Conservation (phyloP, 2,329 filamentous ascomycete genomes). For the Teratosphaeria pseudoeucalypti region DNA sequence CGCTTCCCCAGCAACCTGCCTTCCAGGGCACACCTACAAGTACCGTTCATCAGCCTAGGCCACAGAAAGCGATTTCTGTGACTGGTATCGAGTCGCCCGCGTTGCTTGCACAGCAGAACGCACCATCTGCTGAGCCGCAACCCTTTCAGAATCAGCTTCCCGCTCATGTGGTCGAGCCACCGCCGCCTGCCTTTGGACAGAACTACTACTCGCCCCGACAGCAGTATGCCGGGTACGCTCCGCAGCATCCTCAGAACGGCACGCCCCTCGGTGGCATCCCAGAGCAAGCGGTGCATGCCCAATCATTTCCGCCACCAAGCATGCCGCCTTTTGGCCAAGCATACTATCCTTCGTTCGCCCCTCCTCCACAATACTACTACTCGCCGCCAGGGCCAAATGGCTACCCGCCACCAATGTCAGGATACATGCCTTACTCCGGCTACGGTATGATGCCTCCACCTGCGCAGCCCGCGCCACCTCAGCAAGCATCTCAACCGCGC, state of each 20-base stretch:
- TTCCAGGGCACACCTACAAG: conserved; percentile 53
- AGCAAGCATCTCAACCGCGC: background rate
- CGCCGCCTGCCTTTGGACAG: conserved; percentile 34
- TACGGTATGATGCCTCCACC: conserved; percentile 24
- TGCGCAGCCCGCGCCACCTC: conserved; percentile 16
- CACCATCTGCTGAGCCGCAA: conserved; percentile 48
- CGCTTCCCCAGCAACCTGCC: conserved; percentile 44
- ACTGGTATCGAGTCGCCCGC: conserved; percentile 83
- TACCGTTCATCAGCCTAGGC: conserved; percentile 87
- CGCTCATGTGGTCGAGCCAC: conserved; percentile 51
- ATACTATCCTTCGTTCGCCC: conserved; percentile 44
- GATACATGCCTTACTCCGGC: conserved; percentile 22
- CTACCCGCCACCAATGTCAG: conserved; percentile 18
- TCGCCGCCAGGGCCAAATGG: conserved; percentile 43
- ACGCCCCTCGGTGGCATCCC: conserved; percentile 87
- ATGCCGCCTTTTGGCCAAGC: conserved; percentile 44
- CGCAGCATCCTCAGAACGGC: conserved; percentile 60
- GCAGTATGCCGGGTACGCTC: conserved; percentile 46
- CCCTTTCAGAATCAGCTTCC: conserved; percentile 96
- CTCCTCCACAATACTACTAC: conserved; percentile 50
- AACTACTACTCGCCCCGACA: conserved; percentile 43
- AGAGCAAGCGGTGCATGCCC: conserved; percentile 81
- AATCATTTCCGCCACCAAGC: conserved; percentile 64
- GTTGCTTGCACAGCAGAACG: conserved; percentile 42
- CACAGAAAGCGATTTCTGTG: conserved; percentile 88